Base-by-base conservation (phyloP, 2,329 filamentous ascomycete genomes). In the Exutisphaerella laricina region DNA sequence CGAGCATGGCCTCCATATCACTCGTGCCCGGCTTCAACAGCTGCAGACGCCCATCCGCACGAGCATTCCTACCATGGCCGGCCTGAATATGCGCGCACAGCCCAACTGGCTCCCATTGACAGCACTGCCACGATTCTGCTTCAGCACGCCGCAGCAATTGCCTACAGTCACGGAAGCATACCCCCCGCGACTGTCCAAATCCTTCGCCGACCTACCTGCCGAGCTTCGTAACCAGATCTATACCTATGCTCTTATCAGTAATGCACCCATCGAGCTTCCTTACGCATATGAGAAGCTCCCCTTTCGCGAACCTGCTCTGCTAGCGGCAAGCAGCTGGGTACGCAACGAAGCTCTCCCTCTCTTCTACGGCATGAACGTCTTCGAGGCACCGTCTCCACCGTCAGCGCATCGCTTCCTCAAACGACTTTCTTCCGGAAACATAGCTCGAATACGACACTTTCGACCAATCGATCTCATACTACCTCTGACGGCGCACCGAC, bases 321-420 rank as follows among this genome's bases (percentile, higher is more conserved):
- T 53, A 6, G 23, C 31, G 3, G 36, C 44, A 1, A 46, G 25
- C 12, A 40, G 35, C 33, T 37, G 36, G 25, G 48, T 54, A 22
- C 49, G 49, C 38, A 34, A 36, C 22, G 51, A 54, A 47, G 51
- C 49, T 16, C 40, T 43, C 2, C 44, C 51, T 5, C 46, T 54
- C 31, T 54, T 45, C 51, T 54, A 50, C 33, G 49, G 46, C 36
- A 38, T 41, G 45, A 54, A 54, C 39, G 48, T 26, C 8, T 54
- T 54, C 49, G 38, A 42, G 17, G 48, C 48, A 3, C 49, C 49
- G 6, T 43, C 38, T 2, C 49, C 47, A 14, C 43, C 47, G 1
- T 41, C 49, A 2, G 49, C 49, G 26, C 44, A 52, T n/a, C 29
- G 29, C 28, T 52, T 49, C 31, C 36, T 52, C 3, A 32, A 45